Evolutionary conservation across 257 asterid genomes (phyloP).

Genomic region (Plantago ovata): DNA sequence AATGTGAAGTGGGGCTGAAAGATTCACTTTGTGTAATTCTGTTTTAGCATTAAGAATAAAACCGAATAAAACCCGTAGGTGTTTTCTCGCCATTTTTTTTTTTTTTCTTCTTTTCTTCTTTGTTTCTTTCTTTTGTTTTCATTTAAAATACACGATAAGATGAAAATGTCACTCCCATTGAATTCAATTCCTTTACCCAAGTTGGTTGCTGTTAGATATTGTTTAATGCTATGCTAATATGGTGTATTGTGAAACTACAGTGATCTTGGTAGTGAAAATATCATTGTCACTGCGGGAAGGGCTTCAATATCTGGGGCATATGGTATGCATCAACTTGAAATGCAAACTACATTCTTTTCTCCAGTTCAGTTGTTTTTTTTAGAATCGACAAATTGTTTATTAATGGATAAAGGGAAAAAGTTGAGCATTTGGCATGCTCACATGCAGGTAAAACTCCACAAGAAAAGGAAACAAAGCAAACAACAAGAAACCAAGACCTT

Average conservation of each 20-base stretch:
- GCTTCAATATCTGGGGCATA: conserved; percentile 87
- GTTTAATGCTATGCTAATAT: conserved; percentile 17
- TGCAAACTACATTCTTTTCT: background rate
- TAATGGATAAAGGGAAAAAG: no score
- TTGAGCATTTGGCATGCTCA: no score
- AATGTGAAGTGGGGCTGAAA: background rate
- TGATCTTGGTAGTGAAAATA: conserved; percentile 50
- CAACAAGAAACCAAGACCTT: no score
- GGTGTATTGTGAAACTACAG: conserved; percentile 40
- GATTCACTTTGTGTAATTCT: conserved; percentile 1
- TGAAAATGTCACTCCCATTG: background rate
- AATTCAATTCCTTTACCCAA: conserved; percentile 4
- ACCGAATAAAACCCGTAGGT: background rate
- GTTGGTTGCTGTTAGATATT: no score
- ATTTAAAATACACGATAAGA: conserved; percentile 3
- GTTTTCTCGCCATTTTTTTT: background rate
- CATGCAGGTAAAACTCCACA: no score
- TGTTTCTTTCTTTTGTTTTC: background rate
- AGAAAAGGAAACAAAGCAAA: no score
- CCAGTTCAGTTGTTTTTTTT: no score
- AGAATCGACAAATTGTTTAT: no score
- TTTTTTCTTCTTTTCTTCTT: no score
- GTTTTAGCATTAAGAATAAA: background rate
- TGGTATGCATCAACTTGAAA: conserved; percentile 43
- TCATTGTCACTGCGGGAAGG: conserved; percentile 66